Evolutionary conservation across 495 filamentous ascomycete genomes (phyloP).

Genomic region (Peziza echinospora): DNA sequence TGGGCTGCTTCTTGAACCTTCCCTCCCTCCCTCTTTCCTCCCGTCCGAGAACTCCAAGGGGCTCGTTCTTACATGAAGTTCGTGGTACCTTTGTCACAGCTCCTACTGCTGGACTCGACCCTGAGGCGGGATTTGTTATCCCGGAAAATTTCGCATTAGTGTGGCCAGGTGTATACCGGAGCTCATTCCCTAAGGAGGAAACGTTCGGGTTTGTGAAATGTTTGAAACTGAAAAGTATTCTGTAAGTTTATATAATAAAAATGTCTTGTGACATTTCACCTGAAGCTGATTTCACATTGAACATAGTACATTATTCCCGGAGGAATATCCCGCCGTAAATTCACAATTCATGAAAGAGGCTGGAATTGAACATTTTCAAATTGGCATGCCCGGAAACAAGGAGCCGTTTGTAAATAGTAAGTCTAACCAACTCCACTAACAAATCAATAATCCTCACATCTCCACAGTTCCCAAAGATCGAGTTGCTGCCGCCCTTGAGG

Average conservation of each 20-base stretch:
- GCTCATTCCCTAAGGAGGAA: constrained; percentile 42
- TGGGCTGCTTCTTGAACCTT: background rate
- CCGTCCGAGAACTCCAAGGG: background rate
- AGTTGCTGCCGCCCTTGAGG: constrained; percentile 39
- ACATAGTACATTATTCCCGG: constrained; percentile 50
- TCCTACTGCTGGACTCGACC: background rate
- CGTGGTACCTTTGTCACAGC: background rate
- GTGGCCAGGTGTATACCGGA: constrained; percentile 48
- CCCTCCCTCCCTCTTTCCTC: background rate
- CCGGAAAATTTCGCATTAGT: constrained; percentile 49
- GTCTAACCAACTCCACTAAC: background rate
- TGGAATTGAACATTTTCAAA: constrained; percentile 42
- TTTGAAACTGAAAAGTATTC: constrained; percentile 48
- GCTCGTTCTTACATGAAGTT: background rate
- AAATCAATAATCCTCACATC: constrained; percentile 2
- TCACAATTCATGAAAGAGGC: constrained; percentile 36
- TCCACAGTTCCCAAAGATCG: constrained; percentile 29
- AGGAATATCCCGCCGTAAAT: constrained; percentile 37
- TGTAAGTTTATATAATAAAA: constrained; percentile 45
- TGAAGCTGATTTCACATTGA: constrained; percentile 13
- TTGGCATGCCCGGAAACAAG: constrained; percentile 60
- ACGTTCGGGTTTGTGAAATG: constrained; percentile 42
- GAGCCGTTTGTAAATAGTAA: constrained; percentile 24
- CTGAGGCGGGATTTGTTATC: background rate
- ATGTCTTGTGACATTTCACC: no score